Evolutionary conservation across 176 grass and related monocot species (phyloP).

Genomic region (Carex pumila): DNA sequence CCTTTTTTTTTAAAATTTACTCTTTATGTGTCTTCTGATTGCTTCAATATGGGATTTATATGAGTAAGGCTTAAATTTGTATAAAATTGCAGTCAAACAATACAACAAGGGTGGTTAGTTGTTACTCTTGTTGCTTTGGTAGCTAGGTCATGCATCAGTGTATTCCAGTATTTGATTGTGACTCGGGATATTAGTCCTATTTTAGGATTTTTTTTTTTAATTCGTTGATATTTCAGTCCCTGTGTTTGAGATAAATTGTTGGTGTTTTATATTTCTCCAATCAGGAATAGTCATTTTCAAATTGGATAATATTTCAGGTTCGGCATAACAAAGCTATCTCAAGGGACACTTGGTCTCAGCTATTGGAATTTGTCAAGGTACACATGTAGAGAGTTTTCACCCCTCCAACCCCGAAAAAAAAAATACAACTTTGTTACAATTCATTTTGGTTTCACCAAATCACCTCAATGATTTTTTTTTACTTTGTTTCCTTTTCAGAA

Average conservation of each 20-base stretch:
- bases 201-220: neutral
- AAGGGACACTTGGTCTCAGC: constrained; percentile 94
- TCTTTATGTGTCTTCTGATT: neutral
- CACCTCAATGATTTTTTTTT: neutral
- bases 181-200: neutral
- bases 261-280: neutral
- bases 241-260: neutral
- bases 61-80: neutral
- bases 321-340: constrained; percentile 97
- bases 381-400: neutral
- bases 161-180: neutral
- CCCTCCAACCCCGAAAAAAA: neutral
- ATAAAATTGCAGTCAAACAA: neutral
- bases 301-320: constrained; percentile 47
- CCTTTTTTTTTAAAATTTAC: neutral
- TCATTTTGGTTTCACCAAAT: neutral
- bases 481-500: constrained; percentile 32
- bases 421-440: no score
- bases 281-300: neutral
- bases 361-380: constrained; percentile 99
- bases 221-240: neutral
- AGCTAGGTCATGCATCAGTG: neutral
- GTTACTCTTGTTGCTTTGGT: neutral
- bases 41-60: neutral
- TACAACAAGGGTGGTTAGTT: neutral